Conservation (phyloP, 371 early-diverging fungal genomes). For the Haplosporangium sp. region DNA sequence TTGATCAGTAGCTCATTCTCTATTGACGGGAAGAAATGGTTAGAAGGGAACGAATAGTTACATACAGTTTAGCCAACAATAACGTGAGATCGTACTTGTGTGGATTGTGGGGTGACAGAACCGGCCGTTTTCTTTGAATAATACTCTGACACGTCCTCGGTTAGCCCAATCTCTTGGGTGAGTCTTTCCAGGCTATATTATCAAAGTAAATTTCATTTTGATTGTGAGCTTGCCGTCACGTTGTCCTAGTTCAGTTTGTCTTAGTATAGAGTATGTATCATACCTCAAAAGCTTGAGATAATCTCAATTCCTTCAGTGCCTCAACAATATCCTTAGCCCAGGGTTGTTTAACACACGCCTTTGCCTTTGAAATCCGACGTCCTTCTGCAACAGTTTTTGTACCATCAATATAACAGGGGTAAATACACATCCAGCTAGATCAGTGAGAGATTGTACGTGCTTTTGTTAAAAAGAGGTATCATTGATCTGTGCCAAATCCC, state of each 20-base stretch:
- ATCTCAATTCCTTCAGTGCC: conserved; percentile 67
- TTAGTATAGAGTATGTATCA: not conserved
- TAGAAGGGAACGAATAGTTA: not conserved
- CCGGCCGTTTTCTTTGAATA: conserved; percentile 59
- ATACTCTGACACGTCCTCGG: conserved; percentile 68
- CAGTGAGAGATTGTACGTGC: not conserved
- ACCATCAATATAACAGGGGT: conserved; percentile 77
- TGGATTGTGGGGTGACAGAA: conserved; percentile 48
- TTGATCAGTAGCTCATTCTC: conserved; percentile 39
- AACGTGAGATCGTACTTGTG: conserved; percentile 29
- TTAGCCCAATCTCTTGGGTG: conserved; percentile 74
- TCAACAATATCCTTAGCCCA: conserved; percentile 76
- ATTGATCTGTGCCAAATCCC: not conserved
- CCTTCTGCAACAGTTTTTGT: conserved; percentile 63
- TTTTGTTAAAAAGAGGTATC: not conserved
- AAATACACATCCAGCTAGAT: conserved; percentile 71
- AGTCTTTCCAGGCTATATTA: conserved; percentile 57
- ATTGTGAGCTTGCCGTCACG: not conserved
- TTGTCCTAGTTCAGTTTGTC: not conserved
- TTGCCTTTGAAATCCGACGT: conserved; percentile 62
- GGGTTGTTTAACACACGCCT: conserved; percentile 65
- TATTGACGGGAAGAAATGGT: not conserved
- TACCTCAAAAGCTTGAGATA: conserved; percentile 72
- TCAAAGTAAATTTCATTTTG: not conserved
- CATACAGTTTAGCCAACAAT: not conserved